Evolutionary conservation across 2,329 filamentous ascomycete species (phyloP).

Genomic region (Scytalidium sp.): DNA sequence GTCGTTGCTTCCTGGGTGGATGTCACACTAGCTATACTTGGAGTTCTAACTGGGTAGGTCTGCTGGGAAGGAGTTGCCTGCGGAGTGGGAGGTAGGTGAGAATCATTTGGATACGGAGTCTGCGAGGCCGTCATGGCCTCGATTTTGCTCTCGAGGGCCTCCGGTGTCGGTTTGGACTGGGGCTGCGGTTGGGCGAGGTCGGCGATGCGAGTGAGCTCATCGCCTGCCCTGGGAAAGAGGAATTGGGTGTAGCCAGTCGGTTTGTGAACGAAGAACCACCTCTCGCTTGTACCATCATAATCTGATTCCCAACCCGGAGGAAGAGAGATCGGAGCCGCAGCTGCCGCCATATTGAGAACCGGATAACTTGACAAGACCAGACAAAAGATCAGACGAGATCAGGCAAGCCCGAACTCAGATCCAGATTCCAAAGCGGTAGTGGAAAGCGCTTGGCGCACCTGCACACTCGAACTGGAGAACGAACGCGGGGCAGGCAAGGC

Average conservation of each 20-base stretch:
- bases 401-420: too few relatives aligned
- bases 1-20: background rate
- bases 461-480: too few relatives aligned
- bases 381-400: too few relatives aligned
- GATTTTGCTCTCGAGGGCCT: background rate
- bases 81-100: background rate
- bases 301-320: conserved; percentile 11
- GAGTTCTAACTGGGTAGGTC: background rate
- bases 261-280: conserved; percentile 12
- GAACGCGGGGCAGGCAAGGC: too few relatives aligned
- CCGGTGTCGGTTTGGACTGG: background rate
- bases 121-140: background rate
- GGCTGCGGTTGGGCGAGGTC: background rate
- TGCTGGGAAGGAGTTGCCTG: background rate
- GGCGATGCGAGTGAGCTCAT: conserved; percentile 5
- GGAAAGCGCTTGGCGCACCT: too few relatives aligned
- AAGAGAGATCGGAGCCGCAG: conserved; percentile 1
- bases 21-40: background rate
- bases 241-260: conserved; percentile 10
- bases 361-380: too few relatives aligned
- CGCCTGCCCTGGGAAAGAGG: conserved; percentile 10
- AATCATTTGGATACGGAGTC: background rate
- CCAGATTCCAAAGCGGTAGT: too few relatives aligned
- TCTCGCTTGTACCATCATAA: conserved; percentile 9
- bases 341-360: background rate